Conservation (phyloP, 2,329 filamentous ascomycete species). For the Alternaria rosae region DNA sequence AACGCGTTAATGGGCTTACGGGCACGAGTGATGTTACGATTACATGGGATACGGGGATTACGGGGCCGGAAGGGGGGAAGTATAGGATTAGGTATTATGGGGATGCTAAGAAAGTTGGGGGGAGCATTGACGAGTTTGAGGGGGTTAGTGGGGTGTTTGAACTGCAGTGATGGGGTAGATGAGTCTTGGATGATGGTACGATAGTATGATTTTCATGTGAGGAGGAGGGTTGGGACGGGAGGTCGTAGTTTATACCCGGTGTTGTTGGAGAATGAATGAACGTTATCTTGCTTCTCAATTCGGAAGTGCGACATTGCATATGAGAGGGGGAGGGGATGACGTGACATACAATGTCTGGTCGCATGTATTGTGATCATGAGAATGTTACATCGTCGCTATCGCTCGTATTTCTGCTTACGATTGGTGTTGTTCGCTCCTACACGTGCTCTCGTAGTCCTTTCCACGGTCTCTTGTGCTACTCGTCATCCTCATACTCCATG, state of each 20-base stretch:
- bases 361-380: neutral
- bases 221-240: neutral
- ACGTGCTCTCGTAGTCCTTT: neutral
- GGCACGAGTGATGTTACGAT: conserved; percentile 81
- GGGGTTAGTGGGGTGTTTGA: neutral
- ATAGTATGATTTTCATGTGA: too few relatives aligned
- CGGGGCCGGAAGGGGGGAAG: conserved; percentile 61
- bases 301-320: neutral
- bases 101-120: conserved; percentile 72
- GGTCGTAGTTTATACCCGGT: neutral
- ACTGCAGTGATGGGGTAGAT: neutral
- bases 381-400: neutral
- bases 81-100: conserved; percentile 87
- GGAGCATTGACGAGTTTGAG: conserved; percentile 69
- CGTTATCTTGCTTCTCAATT: neutral
- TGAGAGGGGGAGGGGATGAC: neutral
- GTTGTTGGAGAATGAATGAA: neutral
- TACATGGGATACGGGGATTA: conserved; percentile 75
- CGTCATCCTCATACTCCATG: neutral
- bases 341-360: neutral
- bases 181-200: too few relatives aligned
- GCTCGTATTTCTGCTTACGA: neutral
- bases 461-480: too few relatives aligned
- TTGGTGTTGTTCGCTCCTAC: too few relatives aligned
- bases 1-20: conserved; percentile 70